These are phyloP conservation scores for Gracilaria gracilis DNA, from an alignment of 23 red algal genomes.

Conservation along the genomic window DNA sequence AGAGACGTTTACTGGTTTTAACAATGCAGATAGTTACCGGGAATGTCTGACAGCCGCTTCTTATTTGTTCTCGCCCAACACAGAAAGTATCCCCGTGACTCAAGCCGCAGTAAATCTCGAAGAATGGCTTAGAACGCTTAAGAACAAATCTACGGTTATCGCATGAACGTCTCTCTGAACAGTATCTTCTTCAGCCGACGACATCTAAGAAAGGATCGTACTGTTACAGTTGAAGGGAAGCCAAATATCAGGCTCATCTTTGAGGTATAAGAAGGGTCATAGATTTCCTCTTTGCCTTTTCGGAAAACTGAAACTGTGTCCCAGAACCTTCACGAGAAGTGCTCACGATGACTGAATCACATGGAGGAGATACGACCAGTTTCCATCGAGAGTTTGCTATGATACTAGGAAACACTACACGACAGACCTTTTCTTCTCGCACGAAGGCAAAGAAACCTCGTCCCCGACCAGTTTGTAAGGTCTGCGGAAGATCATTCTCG, in stretches of 20 bases:
- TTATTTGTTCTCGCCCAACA: neutral
- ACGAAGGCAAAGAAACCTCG: slow-evolving; percentile 27
- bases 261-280: neutral
- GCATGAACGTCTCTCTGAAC: neutral
- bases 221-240: neutral
- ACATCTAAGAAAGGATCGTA: neutral
- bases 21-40: neutral
- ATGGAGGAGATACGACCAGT: neutral
- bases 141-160: neutral
- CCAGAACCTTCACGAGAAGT: neutral
- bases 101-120: neutral
- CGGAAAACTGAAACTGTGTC: neutral
- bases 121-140: slow-evolving; percentile 6
- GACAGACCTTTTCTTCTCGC: neutral
- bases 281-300: neutral
- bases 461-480: slow-evolving; percentile 50
- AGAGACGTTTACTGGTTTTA: slow-evolving; percentile 8
- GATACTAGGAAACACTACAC: neutral
- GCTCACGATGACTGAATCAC: neutral
- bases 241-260: neutral
- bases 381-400: slow-evolving; percentile 16
- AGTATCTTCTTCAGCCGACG: neutral
- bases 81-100: neutral
- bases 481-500: slow-evolving; percentile 55
- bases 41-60: neutral